Base-by-base conservation (phyloP, 208 protist genomes). In the Novymonas esmeraldas region DNA sequence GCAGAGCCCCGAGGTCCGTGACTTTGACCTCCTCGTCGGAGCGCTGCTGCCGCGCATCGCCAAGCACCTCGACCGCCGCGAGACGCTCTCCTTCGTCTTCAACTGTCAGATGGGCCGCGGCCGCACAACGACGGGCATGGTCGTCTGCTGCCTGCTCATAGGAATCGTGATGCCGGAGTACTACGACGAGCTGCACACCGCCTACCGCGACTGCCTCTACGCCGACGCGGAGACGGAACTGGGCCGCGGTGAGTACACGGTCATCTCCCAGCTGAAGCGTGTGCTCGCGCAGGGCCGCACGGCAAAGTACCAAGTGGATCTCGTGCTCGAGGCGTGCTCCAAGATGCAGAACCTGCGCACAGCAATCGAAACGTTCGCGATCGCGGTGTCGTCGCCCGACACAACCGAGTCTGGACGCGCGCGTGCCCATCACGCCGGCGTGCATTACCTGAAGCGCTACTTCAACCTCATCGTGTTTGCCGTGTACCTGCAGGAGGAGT, bases 61-160 rank as follows among this genome's bases (percentile, higher is more conserved):
- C 22, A 63, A 87, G 44, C 85, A 91, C 72, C 73, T 85, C 33
- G 85, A 89, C 61, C 80, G 80, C 26, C 77, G 79, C 29, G 87
- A 93, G 64, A 87, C 90, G 50, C 65, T 93, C 6, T 95, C 90
- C 11, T 95, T 95, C 64, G 87, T 95, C 29, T 95, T 95, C 66
- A 95, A 95, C 66, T 95, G 90, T 55, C 90, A 95, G 70, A 95
- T 95, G 90, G 90, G 90, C 24, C 85, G 90, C 11, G 90, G 90
- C 16, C 90, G 90, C 57, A 95, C 90, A 22, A 95, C 90, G 44
- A 95, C 90, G 3, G 90, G 90, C 4, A 95, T 95, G 90, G 90
- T 95, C 51, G 70, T 95, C 18, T 95, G 90, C 76, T 92, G 85
- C 57, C 72, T 95, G 22, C 63, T 95, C 42, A 94, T 95, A 44